Evolutionary conservation across 345 rosid genomes (phyloP).

Genomic region (Chamaenerion angustifolium): DNA sequence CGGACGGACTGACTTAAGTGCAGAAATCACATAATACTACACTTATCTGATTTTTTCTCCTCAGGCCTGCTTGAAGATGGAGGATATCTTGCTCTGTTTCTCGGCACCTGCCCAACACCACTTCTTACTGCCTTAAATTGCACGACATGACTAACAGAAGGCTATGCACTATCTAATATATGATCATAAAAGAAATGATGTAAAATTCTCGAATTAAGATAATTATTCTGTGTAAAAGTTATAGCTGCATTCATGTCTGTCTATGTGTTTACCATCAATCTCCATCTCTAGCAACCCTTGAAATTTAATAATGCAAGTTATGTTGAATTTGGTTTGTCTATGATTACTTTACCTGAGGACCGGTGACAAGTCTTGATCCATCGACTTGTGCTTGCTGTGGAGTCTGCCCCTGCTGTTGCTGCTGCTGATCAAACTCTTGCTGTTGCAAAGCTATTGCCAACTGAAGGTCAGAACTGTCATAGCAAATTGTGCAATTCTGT

Average conservation of each 20-base stretch:
- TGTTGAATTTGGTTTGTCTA: too few relatives aligned
- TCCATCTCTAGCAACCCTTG: too few relatives aligned
- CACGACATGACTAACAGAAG: not conserved
- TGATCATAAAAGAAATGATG: too few relatives aligned
- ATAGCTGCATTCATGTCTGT: too few relatives aligned
- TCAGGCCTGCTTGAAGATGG: conserved; percentile 43
- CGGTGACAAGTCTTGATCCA: conserved; percentile 59
- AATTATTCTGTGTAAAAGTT: too few relatives aligned
- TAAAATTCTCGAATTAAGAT: too few relatives aligned
- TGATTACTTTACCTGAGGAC: conserved; percentile 52
- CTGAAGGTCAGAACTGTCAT: conserved; percentile 81
- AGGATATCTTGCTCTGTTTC: conserved; percentile 36
- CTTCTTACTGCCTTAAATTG: not conserved
- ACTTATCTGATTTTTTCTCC: conserved; percentile 37
- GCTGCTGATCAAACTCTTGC: conserved; percentile 83
- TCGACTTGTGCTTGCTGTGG: conserved; percentile 39
- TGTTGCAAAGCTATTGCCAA: conserved; percentile 96
- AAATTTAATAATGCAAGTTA: too few relatives aligned
- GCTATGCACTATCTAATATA: too few relatives aligned
- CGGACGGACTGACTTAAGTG: too few relatives aligned
- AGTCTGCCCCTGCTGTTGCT: conserved; percentile 32
- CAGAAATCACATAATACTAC: conserved; percentile 9
- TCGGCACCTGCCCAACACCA: conserved; percentile 36
- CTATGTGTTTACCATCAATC: too few relatives aligned
- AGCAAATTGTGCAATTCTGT: not conserved